Evolutionary conservation across 1,284 basidiomycete genomes (phyloP).

Genomic region (Malassezia equina): DNA sequence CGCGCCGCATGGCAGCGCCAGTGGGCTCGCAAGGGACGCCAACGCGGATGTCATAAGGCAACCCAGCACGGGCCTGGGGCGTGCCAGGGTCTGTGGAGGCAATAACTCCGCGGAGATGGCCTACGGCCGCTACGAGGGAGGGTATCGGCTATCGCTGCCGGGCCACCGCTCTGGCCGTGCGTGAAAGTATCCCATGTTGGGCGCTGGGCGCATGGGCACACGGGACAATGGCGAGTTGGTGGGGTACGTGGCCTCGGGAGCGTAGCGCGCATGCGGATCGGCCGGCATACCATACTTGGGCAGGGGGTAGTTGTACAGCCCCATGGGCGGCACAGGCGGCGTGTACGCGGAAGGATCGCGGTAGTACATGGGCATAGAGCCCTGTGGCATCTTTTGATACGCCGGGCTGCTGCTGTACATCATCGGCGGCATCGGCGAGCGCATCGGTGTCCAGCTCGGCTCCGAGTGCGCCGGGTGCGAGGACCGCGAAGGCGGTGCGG

Average conservation of each 20-base stretch:
- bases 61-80: neutral
- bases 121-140: neutral
- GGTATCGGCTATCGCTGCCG: neutral
- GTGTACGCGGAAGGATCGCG: neutral
- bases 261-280: neutral
- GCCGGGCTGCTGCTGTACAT: neutral
- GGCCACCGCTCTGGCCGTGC: conserved; percentile 2
- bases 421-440: neutral
- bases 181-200: conserved; percentile 14
- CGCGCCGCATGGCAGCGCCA: conserved; percentile 56
- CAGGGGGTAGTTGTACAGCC: conserved; percentile 4
- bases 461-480: neutral
- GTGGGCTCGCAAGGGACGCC: conserved; percentile 24
- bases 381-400: neutral
- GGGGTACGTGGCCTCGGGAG: neutral
- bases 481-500: neutral
- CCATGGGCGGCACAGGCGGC: conserved; percentile 1
- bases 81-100: neutral
- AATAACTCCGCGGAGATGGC: neutral
- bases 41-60: neutral
- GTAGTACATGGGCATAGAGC: conserved; percentile 3
- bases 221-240: neutral
- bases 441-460: conserved; percentile 1
- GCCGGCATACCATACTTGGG: conserved; percentile 1
- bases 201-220: conserved; percentile 1